Evolutionary conservation across 2,329 filamentous ascomycete genomes (phyloP), one percentile per base, ranked within the genome.

Genomic region (Aureobasidium vineae): DNA sequence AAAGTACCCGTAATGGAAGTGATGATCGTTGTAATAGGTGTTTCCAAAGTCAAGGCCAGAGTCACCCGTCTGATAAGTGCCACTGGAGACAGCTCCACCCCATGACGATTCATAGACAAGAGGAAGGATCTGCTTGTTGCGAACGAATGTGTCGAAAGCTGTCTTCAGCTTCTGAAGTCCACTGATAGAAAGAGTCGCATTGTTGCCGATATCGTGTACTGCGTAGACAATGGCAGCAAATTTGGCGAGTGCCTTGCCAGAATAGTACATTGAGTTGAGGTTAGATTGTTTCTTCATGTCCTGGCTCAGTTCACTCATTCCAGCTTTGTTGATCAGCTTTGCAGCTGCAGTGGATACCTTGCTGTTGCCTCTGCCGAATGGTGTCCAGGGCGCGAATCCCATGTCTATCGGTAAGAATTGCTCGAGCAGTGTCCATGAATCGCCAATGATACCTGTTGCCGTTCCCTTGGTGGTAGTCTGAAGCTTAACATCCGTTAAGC

Each of bases 261-360:
- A 90, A 77, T 89, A 97, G 77, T 98, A 98, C 87, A 97, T 93
- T 43, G 92, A 96, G 74, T 94, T 85, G 41, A 91, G 80, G 69
- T 95, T 86, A 5, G 87, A 86, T 73, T 95, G 88, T 0, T 80
- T 79, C n/a, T 81, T 77, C 77, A 97, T 91, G 74, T 92, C 84
- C 77, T 95, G 88, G 0, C 85, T 84, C 0, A 96, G 80, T 75
- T 99, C 95, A 21, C 69, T 68, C 23, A 82, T 84, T n/a, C 83
- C 81, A 1, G 91, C 90, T 10, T 88, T 81, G 1, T 83, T 80
- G 70, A 88, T 86, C 1, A 72, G 69, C 6, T 69, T 67, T 1
- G 57, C 68, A 1, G 86, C 84, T n/a, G 80, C 78, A 1, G 75
- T 60, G 1, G 80, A 77, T 59, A 85, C 71, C 28, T 69, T 71